Evolutionary conservation across 331 rosid genomes (phyloP), one percentile per base, ranked within the genome.

Genomic region (Saraca asoca): DNA sequence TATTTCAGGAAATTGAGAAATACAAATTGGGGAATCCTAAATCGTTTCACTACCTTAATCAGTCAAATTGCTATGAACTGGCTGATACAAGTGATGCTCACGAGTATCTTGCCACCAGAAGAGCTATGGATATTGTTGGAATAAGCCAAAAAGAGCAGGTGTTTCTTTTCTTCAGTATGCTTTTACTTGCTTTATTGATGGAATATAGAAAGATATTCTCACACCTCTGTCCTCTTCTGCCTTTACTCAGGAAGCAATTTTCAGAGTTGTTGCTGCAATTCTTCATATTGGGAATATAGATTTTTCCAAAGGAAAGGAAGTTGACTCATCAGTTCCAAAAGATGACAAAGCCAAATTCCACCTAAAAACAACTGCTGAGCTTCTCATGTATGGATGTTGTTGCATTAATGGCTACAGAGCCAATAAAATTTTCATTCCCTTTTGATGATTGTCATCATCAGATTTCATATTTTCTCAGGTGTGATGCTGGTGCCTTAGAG

Each of bases 51-150:
- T 94, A 90, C 84, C 99, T 94, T 59, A 94, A 94, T 82, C 99
- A 94, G 75, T 90, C 99, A 64, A 82, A 80, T 53, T 94, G 99
- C 76, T 86, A 63, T 49, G 96, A 94, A 53, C 85, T 94, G 82
- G 89, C 65, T 71, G 99, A 87, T 62, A 60, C 81, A 71, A 94
- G 78, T 79, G 97, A 94, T 78, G 78, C 97, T 33, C 99, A 78
- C 58, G 99, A 94, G 59, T 94, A 94, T 67, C 97, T 94, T 74
- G 99, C 97, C 63, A 94, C 99, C 29, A 83, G 99, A 80, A 90
- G 97, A 83, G 99, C 99, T 34, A 94, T 94, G 97, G 99, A 94
- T 71, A 55, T 94, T 77, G 97, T 94, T 58, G 99, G 99, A 68
- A 88, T 94, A 64, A 88, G 90, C 81, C 89, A 80, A 51, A 86